phyloP scores from a whole-genome alignment of 2,329 filamentous ascomycete species.

The Dryadomyces sulphureus region DNA sequence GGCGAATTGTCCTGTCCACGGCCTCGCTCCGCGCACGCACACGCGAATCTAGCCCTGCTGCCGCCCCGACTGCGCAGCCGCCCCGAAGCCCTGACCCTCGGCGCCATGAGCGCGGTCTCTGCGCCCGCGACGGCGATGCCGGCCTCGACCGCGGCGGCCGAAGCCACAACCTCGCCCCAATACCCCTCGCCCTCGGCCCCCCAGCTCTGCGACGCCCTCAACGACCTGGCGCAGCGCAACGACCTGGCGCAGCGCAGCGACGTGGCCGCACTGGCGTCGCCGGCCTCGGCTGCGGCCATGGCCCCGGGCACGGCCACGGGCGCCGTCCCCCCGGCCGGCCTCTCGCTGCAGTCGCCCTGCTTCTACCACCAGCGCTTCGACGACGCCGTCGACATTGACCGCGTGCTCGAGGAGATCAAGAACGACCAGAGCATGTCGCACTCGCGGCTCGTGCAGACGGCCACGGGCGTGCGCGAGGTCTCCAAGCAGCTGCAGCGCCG shows the following conservation, averaged over 20 bases:
- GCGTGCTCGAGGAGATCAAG: slow-evolving; percentile 86
- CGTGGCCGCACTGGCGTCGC: slow-evolving; percentile 10
- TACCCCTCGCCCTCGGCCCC: slow-evolving; percentile 32
- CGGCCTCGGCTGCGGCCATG: slow-evolving; percentile 18
- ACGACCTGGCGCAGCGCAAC: slow-evolving; percentile 30
- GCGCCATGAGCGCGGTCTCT: not conserved
- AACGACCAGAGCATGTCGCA: slow-evolving; percentile 84
- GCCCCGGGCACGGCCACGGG: slow-evolving; percentile 18
- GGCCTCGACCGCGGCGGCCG: not conserved
- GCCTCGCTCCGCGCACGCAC: too few species aligned
- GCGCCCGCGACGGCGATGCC: not conserved
- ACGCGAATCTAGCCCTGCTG: too few species aligned
- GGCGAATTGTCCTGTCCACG: too few species aligned
- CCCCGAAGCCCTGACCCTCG: not conserved
- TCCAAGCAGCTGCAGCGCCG: slow-evolving; percentile 87
- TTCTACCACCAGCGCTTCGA: slow-evolving; percentile 98
- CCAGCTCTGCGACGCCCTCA: slow-evolving; percentile 47
- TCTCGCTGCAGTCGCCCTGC: slow-evolving; percentile 70
- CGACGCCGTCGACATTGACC: slow-evolving; percentile 87
- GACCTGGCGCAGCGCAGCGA: not conserved
- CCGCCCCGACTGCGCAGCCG: too few species aligned
- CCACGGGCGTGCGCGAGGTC: slow-evolving; percentile 86
- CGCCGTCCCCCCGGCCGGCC: not conserved
- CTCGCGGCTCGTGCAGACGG: slow-evolving; percentile 86
- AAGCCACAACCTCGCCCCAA: not conserved